Percentiles rank a stretch among this genome's conserved stretches.
Conservation (phyloP, 2,329 filamentous ascomycete species). For the Fusarium sp. region DNA sequence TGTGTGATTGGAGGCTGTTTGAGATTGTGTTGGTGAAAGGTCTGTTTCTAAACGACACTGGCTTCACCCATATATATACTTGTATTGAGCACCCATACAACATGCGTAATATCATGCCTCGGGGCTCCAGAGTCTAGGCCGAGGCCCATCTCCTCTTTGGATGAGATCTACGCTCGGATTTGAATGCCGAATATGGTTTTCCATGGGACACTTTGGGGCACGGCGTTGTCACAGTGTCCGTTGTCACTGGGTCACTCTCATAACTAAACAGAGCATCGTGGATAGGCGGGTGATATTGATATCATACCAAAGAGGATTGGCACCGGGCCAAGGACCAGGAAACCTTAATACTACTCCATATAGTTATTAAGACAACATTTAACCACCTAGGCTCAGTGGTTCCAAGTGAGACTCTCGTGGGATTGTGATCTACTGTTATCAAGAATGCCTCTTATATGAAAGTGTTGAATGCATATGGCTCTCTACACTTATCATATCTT, state of each 20-base stretch:
- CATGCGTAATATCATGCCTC: neutral
- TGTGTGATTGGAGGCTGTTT: neutral
- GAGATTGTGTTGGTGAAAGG: neutral
- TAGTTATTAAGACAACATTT: neutral
- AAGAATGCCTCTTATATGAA: too few species aligned
- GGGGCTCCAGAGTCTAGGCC: neutral
- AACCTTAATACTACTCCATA: neutral
- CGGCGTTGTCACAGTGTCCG: neutral
- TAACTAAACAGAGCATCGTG: neutral
- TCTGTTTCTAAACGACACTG: neutral
- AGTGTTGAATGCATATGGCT: neutral
- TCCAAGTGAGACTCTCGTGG: too few species aligned
- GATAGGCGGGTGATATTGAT: slow-evolving; percentile 8
- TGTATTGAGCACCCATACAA: neutral
- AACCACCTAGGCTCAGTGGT: too few species aligned
- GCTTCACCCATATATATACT: neutral
- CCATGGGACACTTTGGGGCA: neutral
- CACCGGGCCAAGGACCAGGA: neutral
- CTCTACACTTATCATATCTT: neutral
- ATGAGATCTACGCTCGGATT: neutral
- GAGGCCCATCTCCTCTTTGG: neutral
- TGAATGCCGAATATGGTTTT: neutral
- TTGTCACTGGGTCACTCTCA: neutral
- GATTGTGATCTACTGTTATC: too few species aligned
- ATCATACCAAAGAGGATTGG: neutral